Evolutionary conservation across 768 basidiomycete genomes (phyloP), one percentile per base, ranked within the genome.

Genomic region (Termitomyces bulborhizus): DNA sequence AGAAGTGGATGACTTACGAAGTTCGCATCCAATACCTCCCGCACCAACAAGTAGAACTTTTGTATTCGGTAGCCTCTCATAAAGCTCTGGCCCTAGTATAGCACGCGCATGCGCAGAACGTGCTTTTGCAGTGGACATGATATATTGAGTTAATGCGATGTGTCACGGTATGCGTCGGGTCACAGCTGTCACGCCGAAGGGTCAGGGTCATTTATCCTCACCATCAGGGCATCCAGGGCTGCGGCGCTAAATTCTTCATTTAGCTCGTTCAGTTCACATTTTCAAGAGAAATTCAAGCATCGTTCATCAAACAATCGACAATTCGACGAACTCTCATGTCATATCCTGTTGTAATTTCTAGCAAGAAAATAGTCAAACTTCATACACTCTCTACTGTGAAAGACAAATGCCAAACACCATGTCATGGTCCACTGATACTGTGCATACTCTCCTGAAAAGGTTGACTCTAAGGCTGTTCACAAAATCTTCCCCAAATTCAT

Each of bases 1-100:
- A 57, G 6, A 46, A 18, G 26, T 18, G 21, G 39, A 42, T 42
- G 34, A 78, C 84, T 62, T 68, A 94, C 94, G 68, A 4, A 99
- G 81, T 74, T 99, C 97, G 64, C 96, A 99, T 7, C 97, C 97
- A 65, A 98, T 98, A 0, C 96, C 96, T 44, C 95, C 95, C 42
- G 93, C 93, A 29, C 97, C 97, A 32, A 99, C 96, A 27, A 98
- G 76, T 58, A 99, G 75, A 26, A 97, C 86, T 56, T 75, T 85
- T 6, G 85, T 86, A 42, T 77, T 69, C 3, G 82, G 74, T 4
- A 92, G 74, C 54, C 79, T 78, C 24, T 71, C 66, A 62, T 83
- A 81, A 15, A 93, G 71, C 60, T 88, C 85, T 40, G 81, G 71
- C 6, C 94, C 94, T 3, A 98, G 78, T 54, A 98, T 87, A 12